Conservation (phyloP, 805 yeast genomes). For the Saturnispora sanitii region DNA sequence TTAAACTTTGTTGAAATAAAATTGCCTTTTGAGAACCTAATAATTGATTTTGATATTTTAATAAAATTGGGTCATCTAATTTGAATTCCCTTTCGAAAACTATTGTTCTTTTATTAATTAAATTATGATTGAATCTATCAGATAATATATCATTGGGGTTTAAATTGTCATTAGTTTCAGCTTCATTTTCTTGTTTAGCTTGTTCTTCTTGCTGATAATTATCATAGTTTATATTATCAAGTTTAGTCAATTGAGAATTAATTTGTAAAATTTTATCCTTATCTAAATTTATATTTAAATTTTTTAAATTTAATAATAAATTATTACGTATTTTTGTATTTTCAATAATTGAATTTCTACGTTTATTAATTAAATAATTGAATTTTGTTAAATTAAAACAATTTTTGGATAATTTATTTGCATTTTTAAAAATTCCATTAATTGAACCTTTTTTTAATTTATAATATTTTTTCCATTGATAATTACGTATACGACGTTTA, state of each 20-base stretch:
- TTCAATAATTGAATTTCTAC: constrained; percentile 22
- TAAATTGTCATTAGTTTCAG: background rate
- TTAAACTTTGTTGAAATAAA: constrained; percentile 21
- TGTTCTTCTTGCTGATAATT: background rate
- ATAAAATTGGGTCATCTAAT: constrained; percentile 30
- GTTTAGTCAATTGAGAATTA: constrained; percentile 4
- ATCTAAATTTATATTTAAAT: background rate
- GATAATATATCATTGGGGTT: constrained; percentile 1
- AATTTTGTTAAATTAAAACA: background rate
- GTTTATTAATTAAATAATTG: constrained; percentile 18
- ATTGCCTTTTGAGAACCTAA: constrained; percentile 19
- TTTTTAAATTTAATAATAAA: background rate
- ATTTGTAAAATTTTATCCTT: constrained; percentile 2
- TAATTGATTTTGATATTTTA: constrained; percentile 25
- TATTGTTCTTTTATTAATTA: no score
- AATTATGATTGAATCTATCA: background rate
- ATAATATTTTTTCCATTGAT: constrained; percentile 43
- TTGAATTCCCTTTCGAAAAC: constrained; percentile 24
- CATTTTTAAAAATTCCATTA: constrained; percentile 5
- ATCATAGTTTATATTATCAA: constrained; percentile 9
- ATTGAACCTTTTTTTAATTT: constrained; percentile 33
- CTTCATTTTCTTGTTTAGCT: constrained; percentile 2
- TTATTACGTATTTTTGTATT: background rate
- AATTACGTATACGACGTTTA: constrained; percentile 32
- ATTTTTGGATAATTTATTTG: constrained; percentile 9